Base-by-base conservation (phyloP, 805 yeast genomes). In the Candida railenensis region DNA sequence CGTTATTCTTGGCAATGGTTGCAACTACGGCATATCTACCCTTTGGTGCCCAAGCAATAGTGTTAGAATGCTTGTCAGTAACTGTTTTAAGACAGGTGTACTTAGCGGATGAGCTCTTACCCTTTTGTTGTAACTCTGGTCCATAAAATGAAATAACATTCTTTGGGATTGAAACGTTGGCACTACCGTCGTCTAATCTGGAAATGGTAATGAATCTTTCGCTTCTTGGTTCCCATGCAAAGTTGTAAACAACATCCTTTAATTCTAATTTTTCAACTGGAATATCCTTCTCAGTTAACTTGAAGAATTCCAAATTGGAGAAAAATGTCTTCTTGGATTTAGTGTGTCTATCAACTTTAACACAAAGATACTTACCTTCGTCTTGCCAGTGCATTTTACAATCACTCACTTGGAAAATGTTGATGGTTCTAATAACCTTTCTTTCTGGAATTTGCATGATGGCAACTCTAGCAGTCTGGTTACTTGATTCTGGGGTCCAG, bases 171-270 rank as follows among this genome's bases (percentile, higher is more conserved):
- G 92, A 79, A 45, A 84, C 80, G 59, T 85, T 83, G 53, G 77
- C 73, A 59, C 67, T 70, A 50, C 79, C 79, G 52, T 70, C 75
- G 51, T 80, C 85, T 45, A 70, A 59, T 61, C 85, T 77, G 19
- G 94, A 82, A 57, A 92, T 83, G 43, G 86, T 80, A 49, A 87
- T 84, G 57, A 94, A 91, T 65, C 97, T 80, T 63, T 89, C 92
- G 33, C 92, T 85, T 54, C 76, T 81, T 59, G 99, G 97, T 74
- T 95, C 99, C 98, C 98, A 94, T 46, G 89, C 91, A 69, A 94
- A 87, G 66, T 85, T 85, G 45, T 87, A 69, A 37, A 90, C 92
- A 48, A 88, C 84, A 51, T 94, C 97, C 69, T 89, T 89, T 63
- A 91, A 78, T 71, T 94, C 99, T 55, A 94, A 76, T 56, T 89